Percentiles rank a stretch among this genome's conserved stretches.
These are phyloP conservation scores for Corymbia calophylla DNA, from an alignment of 441 rosid species.

Conservation along the genomic window DNA sequence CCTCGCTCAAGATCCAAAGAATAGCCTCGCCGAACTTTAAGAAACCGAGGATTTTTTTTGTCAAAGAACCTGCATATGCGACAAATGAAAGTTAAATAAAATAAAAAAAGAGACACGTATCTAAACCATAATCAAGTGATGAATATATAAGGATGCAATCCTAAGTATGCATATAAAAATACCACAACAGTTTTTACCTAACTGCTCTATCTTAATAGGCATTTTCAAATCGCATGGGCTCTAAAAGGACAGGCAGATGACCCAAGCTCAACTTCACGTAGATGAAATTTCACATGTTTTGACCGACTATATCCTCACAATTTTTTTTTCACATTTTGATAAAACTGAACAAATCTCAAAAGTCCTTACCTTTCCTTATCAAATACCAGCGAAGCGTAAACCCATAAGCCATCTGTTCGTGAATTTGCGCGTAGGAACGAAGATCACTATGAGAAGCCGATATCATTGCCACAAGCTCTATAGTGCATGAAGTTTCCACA, in stretches of 20 bases:
- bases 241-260: background rate
- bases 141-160: too few species aligned
- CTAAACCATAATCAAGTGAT: too few species aligned
- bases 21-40: too few species aligned
- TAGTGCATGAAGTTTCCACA: background rate
- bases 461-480: background rate
- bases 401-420: background rate
- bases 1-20: accelerated
- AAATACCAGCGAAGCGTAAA: background rate
- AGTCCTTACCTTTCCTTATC: background rate
- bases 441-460: background rate
- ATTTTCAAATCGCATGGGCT: background rate
- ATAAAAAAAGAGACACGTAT: too few species aligned
- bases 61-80: too few species aligned
- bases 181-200: accelerated
- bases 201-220: background rate
- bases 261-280: background rate
- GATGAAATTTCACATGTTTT: background rate
- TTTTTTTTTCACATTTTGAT: too few species aligned
- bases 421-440: background rate
- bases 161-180: background rate
- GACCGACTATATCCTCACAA: too few species aligned
- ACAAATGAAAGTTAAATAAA: too few species aligned
- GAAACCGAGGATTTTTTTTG: too few species aligned
- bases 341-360: background rate